Base-by-base conservation (phyloP, 768 basidiomycete genomes). In the Leccinum subgranulosum region DNA sequence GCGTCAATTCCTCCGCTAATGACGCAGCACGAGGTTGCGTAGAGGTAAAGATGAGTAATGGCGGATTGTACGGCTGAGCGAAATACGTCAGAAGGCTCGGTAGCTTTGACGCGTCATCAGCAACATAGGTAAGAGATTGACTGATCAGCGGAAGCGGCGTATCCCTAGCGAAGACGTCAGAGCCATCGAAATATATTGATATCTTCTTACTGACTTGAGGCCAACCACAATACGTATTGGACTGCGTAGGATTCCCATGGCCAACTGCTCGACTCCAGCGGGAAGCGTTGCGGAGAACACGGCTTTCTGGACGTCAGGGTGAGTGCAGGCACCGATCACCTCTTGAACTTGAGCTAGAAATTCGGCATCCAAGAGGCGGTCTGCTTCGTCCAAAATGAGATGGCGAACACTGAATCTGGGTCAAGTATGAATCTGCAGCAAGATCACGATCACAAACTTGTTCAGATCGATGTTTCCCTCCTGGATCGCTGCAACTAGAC, bases 211-310 rank as follows among this genome's bases (percentile, higher is more conserved):
- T 63, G 60, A 95, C 95, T 98, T 99, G 49, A 96, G 77, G 34
- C 97, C 97, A 28, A 98, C 94, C n/a, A 98, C 92, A 11, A 98
- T 84, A 10, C 97, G 85, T 52, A 98, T 86, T 4, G 94, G 92
- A 66, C 96, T 84, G 6, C 78, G 79, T 31, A 98, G 78, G 80
- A 95, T 90, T 23, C 80, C 80, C 83, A 94, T 86, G 0, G 94
- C 94, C 27, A 94, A 75, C 66, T 88, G 90, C 71, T 99, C 97
- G 1, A 84, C 88, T 10, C 86, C 84, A 11, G 91, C 86, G 17
- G 96, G 96, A 46, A 99, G 83, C 0, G 97, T 99, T 1, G 97
- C 97, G 64, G 92, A 94, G 71, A 98, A 94, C 19, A 98, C 86
- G 2, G 90, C 89, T 65, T 94, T 97, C 69, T 92, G 92, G 1